Conservation (phyloP, 345 rosid genomes). For the Pistacia atlantica region DNA sequence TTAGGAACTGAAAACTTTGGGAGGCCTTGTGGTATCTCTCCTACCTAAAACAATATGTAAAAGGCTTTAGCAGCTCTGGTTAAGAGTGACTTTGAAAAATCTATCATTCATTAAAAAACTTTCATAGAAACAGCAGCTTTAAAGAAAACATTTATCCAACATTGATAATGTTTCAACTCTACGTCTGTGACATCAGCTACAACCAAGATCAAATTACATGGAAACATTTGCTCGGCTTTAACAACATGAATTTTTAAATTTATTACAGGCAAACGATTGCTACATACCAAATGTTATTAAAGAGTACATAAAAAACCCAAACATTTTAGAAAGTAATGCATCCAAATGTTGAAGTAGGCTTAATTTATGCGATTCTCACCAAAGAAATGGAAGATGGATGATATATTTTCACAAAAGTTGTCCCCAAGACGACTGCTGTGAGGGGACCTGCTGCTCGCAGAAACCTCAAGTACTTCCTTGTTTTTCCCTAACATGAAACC, state of each 20-base stretch:
- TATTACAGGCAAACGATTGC: background rate
- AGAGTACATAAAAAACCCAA: background rate
- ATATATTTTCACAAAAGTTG: conserved; percentile 78
- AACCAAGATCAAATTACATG: background rate
- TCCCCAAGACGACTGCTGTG: conserved; percentile 86
- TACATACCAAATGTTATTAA: background rate
- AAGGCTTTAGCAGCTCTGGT: conserved; percentile 21
- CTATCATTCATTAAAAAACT: background rate
- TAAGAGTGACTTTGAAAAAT: background rate
- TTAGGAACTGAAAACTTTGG: conserved; percentile 87
- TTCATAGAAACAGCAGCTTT: background rate
- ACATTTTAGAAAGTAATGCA: conserved; percentile 6
- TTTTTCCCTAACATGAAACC: conserved; percentile 74
- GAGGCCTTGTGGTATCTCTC: conserved; percentile 96
- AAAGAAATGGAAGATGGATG: conserved; percentile 82
- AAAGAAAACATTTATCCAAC: background rate
- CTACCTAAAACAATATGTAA: conserved; percentile 66
- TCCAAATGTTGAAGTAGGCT: background rate
- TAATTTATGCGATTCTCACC: conserved; percentile 50
- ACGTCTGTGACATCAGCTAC: background rate
- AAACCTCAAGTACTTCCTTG: conserved; percentile 79
- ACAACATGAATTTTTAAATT: background rate
- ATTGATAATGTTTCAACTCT: background rate
- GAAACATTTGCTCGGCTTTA: background rate
- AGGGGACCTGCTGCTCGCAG: conserved; percentile 93